Conservation (phyloP, 345 rosid genomes). For the Citrus australasica region DNA sequence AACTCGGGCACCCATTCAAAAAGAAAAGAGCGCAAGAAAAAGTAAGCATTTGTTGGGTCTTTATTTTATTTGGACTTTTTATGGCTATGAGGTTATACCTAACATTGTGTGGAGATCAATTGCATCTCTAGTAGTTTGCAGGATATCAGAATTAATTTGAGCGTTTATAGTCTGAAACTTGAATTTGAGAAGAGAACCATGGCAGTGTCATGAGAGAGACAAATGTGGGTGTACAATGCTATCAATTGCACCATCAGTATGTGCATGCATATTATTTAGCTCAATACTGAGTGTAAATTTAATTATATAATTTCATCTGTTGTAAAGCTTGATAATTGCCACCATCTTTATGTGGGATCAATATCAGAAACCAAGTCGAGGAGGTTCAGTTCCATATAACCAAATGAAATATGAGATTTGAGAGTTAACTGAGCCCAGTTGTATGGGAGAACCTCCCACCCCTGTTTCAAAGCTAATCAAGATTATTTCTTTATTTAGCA, state of each 20-base stretch:
- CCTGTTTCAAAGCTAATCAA: background rate
- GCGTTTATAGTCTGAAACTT: background rate
- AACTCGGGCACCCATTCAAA: slow-evolving; percentile 37
- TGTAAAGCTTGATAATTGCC: background rate
- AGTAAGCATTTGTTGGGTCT: slow-evolving; percentile 26
- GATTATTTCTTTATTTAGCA: background rate
- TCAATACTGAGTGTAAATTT: background rate
- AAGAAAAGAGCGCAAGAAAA: slow-evolving; percentile 66
- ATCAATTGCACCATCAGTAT: background rate
- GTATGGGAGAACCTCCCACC: background rate
- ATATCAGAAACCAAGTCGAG: background rate
- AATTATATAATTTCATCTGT: background rate
- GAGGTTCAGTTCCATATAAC: background rate
- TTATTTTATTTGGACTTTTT: background rate
- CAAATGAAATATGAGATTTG: background rate
- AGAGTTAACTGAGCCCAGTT: background rate
- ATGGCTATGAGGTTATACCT: background rate
- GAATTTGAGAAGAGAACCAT: background rate
- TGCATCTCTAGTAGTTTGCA: background rate
- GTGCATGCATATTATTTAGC: background rate
- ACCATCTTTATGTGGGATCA: background rate
- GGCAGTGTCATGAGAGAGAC: background rate
- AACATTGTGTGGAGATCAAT: background rate
- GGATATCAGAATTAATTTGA: background rate
- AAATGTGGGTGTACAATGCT: too few species aligned